phyloP scores from a whole-genome alignment of 345 rosid species.

The Hibiscus mutabilis region DNA sequence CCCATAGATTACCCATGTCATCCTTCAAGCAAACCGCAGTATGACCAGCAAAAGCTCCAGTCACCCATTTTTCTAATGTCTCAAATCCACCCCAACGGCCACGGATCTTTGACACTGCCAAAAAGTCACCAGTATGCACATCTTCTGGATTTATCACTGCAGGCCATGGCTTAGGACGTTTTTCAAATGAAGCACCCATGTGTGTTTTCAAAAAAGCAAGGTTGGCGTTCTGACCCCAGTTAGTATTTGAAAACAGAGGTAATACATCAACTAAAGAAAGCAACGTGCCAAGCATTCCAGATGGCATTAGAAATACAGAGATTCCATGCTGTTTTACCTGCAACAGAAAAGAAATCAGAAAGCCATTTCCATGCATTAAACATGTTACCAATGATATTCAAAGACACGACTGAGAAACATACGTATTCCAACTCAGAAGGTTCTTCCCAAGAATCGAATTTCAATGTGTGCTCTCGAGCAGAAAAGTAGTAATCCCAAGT shows the following conservation, averaged over 20 bases:
- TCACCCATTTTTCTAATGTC: constrained; percentile 97
- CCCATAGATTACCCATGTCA: constrained; percentile 89
- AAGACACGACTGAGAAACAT: constrained; percentile 19
- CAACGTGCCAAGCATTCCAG: constrained; percentile 93
- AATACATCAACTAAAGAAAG: constrained; percentile 78
- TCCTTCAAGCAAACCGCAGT: constrained; percentile 98
- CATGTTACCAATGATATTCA: background rate
- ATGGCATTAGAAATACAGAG: constrained; percentile 94
- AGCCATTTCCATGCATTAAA: constrained; percentile 6
- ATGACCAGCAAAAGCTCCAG: constrained; percentile 98
- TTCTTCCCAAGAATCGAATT: constrained; percentile 89
- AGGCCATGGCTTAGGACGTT: constrained; percentile 75
- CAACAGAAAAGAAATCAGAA: constrained; percentile 13
- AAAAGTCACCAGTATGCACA: constrained; percentile 85
- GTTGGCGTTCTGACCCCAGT: constrained; percentile 91
- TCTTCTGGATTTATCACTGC: constrained; percentile 60
- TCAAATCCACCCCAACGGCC: constrained; percentile 99
- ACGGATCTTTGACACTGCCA: constrained; percentile 87
- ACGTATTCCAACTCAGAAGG: constrained; percentile 84
- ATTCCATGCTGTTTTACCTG: constrained; percentile 94
- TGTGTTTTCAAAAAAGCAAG: constrained; percentile 73
- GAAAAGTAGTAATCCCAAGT: constrained; percentile 97
- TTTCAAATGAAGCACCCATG: constrained; percentile 90
- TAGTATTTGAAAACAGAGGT: constrained; percentile 83
- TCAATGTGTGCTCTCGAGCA: constrained; percentile 70